Evolutionary conservation across 2,329 filamentous ascomycete genomes (phyloP).

Genomic region (Alternaria alternata): DNA sequence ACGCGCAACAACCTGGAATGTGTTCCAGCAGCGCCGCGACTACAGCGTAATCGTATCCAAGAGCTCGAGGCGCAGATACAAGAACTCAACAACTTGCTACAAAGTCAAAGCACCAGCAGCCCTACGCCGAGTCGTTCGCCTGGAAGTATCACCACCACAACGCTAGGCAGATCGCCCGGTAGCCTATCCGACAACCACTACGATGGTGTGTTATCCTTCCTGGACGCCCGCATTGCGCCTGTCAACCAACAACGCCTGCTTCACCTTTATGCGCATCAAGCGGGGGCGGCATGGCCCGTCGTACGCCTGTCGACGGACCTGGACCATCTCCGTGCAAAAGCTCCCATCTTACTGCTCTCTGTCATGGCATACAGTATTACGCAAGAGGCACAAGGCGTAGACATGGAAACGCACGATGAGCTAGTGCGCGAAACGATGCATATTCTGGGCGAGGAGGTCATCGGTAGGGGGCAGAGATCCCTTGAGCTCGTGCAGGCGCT

Average conservation of each 20-base stretch:
- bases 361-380: conserved; percentile 30
- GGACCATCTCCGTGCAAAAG: conserved; percentile 29
- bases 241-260: conserved; percentile 33
- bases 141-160: conserved; percentile 5
- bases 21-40: conserved; percentile 34
- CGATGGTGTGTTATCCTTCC: conserved; percentile 26
- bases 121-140: conserved; percentile 29
- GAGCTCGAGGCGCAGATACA: conserved; percentile 38
- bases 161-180: conserved; percentile 11
- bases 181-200: conserved; percentile 24
- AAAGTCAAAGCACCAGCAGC: conserved; percentile 19
- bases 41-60: conserved; percentile 38
- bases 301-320: conserved; percentile 22
- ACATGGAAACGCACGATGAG: conserved; percentile 35
- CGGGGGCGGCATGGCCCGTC: conserved; percentile 32
- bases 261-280: conserved; percentile 22
- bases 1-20: conserved; percentile 34
- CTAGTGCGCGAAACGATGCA: conserved; percentile 33
- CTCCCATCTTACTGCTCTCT: conserved; percentile 33
- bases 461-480: conserved; percentile 34
- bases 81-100: conserved; percentile 29
- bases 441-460: conserved; percentile 32
- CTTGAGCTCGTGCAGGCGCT: conserved; percentile 41
- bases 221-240: conserved; percentile 31
- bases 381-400: conserved; percentile 30